Conservation (phyloP, 1,284 basidiomycete genomes). For the Cryptococcus sp. region DNA sequence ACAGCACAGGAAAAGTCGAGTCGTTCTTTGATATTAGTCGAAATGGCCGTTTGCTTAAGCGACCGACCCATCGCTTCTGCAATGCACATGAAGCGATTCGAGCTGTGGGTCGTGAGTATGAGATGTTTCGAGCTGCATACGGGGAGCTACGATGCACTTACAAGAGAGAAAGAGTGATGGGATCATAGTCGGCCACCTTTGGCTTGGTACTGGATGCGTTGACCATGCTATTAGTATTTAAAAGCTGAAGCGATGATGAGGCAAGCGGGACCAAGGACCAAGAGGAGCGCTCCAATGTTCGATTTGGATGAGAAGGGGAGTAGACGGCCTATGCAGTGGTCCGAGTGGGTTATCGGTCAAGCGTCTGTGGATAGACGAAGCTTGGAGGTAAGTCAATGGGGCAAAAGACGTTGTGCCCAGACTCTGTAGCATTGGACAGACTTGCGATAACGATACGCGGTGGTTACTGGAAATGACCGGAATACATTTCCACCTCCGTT, state of each 20-base stretch:
- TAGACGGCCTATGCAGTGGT: no score
- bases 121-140: not conserved
- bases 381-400: no score
- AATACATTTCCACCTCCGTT: no score
- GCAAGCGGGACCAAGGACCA: no score
- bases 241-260: no score
- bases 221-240: not conserved
- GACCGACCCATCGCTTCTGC: conserved; percentile 58
- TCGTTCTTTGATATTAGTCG: conserved; percentile 43
- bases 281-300: no score
- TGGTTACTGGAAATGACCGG: no score
- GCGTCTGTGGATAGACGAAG: no score
- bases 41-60: conserved; percentile 56
- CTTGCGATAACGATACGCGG: not conserved
- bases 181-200: conserved; percentile 22
- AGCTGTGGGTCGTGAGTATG: not conserved
- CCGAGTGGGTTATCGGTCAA: no score
- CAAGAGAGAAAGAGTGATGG: conserved; percentile 35
- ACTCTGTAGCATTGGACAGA: no score
- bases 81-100: conserved; percentile 37
- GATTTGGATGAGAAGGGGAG: no score
- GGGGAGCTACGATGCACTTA: conserved; percentile 5
- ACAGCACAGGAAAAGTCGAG: conserved; percentile 56
- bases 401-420: no score
- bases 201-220: conserved; percentile 1